Conservation (phyloP, 441 rosid genomes). For the Mallotus japonicus region DNA sequence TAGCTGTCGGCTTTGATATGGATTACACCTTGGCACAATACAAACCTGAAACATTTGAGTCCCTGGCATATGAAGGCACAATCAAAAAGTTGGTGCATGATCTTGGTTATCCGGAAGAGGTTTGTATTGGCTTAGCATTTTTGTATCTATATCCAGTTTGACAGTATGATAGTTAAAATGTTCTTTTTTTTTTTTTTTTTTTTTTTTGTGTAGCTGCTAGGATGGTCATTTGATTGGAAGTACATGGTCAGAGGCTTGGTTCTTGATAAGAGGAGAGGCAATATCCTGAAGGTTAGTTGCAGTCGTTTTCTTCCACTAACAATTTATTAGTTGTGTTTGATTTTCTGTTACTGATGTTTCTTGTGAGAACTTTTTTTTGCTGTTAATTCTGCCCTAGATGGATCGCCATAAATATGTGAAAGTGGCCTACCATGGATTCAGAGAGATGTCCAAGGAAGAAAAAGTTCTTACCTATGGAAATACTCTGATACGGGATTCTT, state of each 20-base stretch:
- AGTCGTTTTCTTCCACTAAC: neutral
- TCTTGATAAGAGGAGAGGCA: slow-evolving; percentile 96
- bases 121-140: slow-evolving; percentile 34
- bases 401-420: slow-evolving; percentile 97
- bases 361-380: slow-evolving; percentile 3
- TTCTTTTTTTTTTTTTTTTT: slow-evolving; percentile 9
- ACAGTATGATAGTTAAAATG: slow-evolving; percentile 14
- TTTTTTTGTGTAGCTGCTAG: slow-evolving; percentile 51
- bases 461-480: slow-evolving; percentile 84
- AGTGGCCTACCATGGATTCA: slow-evolving; percentile 98
- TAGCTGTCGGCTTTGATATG: slow-evolving; percentile 98
- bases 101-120: slow-evolving; percentile 91
- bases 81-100: slow-evolving; percentile 78
- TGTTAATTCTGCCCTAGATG: slow-evolving; percentile 56
- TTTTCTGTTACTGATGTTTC: neutral
- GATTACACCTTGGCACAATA: slow-evolving; percentile 98
- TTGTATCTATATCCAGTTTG: neutral
- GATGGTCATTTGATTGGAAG: slow-evolving; percentile 88
- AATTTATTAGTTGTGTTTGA: neutral
- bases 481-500: slow-evolving; percentile 83
- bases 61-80: slow-evolving; percentile 95
- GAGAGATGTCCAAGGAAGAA: slow-evolving; percentile 86
- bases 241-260: slow-evolving; percentile 99
- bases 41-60: slow-evolving; percentile 91
- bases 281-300: slow-evolving; percentile 76